Evolutionary conservation across 352 stramenopile species (phyloP).

Genomic region (Aphanomyces astaci): DNA sequence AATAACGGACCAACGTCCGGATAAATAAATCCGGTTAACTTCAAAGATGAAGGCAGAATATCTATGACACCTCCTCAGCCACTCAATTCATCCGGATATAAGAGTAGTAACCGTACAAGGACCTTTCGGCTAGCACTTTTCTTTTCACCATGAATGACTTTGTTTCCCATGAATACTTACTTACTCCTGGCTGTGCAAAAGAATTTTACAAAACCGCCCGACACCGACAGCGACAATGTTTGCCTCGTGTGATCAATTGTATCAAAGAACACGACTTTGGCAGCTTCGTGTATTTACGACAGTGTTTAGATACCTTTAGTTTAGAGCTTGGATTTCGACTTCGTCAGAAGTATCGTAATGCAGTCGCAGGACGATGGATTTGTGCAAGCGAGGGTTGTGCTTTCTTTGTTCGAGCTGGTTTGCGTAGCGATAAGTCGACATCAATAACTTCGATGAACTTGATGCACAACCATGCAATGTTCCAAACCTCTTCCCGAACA

Average conservation of each 20-base stretch:
- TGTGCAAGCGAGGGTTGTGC: background rate
- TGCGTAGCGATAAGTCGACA: background rate
- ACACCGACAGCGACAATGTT: no score
- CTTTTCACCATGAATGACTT: no score
- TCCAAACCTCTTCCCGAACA: background rate
- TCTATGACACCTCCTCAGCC: no score
- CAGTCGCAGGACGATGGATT: background rate
- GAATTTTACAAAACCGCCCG: no score
- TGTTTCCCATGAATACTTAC: no score
- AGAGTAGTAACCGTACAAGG: no score
- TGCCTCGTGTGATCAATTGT: background rate
- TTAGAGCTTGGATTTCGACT: background rate
- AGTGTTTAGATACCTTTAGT: background rate
- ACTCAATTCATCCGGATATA: no score
- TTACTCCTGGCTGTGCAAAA: no score
- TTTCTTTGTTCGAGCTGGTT: background rate
- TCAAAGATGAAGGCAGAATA: no score
- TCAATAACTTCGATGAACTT: background rate
- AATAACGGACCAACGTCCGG: no score
- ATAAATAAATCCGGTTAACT: no score
- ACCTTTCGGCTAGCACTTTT: no score
- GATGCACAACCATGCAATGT: background rate
- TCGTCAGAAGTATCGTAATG: background rate
- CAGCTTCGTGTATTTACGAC: background rate
- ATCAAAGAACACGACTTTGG: background rate